Evolutionary conservation across 129 eudicot genomes (phyloP).

Genomic region (Heracleum sosnowskyi): DNA sequence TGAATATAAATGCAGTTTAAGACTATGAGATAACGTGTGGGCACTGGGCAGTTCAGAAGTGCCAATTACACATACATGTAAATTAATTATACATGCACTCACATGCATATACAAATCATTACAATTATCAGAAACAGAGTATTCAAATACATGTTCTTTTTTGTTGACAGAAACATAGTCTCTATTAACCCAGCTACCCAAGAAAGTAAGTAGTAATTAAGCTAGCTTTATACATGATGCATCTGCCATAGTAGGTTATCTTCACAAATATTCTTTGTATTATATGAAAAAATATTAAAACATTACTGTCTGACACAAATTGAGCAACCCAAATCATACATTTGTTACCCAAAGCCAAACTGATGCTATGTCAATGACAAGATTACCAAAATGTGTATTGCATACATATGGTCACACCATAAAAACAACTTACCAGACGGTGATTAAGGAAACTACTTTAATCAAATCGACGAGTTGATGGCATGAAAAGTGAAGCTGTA

Average conservation of each 20-base stretch:
- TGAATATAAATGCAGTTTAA: too few species aligned
- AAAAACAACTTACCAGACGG: not conserved
- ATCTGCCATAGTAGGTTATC: not conserved
- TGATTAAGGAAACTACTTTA: not conserved
- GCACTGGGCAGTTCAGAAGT: too few species aligned
- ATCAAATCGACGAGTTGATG: conserved; percentile 1
- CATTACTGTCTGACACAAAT: too few species aligned
- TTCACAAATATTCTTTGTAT: not conserved
- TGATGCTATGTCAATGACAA: not conserved
- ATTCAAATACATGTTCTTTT: not conserved
- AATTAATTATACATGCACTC: too few species aligned
- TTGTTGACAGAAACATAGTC: not conserved
- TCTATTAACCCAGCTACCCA: not conserved
- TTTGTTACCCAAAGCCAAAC: not conserved
- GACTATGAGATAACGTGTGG: too few species aligned
- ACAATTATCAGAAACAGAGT: not conserved
- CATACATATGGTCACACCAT: not conserved
- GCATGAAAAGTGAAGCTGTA: not conserved
- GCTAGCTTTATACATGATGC: not conserved
- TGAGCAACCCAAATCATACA: not conserved
- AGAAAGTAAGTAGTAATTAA: not conserved
- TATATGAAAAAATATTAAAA: not conserved
- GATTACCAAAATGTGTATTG: not conserved
- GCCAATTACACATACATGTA: too few species aligned
- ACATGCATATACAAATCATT: not conserved